These are phyloP conservation scores for Rhododendron molle DNA, from an alignment of 148 eudicot genomes.

Conservation along the genomic window DNA sequence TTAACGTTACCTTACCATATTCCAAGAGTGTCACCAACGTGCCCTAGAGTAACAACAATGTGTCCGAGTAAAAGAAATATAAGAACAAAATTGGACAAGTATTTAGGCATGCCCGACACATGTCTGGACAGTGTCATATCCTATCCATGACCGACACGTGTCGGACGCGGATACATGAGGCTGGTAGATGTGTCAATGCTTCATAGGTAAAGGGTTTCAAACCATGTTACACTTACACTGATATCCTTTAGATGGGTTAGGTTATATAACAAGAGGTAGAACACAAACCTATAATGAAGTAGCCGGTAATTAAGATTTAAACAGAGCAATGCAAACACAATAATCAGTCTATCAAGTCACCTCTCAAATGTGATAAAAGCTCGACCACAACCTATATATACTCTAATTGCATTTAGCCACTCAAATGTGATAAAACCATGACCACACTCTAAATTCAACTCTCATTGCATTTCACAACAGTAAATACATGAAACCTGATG, in stretches of 20 bases:
- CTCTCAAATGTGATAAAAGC: not conserved
- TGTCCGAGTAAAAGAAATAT: too few species aligned
- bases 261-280: too few species aligned
- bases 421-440: not conserved
- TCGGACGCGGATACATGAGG: too few species aligned
- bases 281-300: not conserved
- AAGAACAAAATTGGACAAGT: too few species aligned
- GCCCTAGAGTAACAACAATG: too few species aligned
- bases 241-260: not conserved
- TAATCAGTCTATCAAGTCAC: not conserved
- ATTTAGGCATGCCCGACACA: too few species aligned
- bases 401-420: conserved; percentile 1
- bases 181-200: too few species aligned
- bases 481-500: conserved; percentile 32
- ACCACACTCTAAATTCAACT: not conserved
- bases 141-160: too few species aligned
- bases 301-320: not conserved
- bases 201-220: not conserved
- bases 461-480: conserved; percentile 13
- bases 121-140: too few species aligned
- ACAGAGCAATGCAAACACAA: not conserved
- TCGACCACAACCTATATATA: not conserved
- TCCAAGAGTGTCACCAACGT: too few species aligned
- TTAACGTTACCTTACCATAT: too few species aligned
- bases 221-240: not conserved